Evolutionary conservation across 176 grass and related monocot species (phyloP), one percentile per base, ranked within the genome.

Genomic region (Oryza longistaminata): DNA sequence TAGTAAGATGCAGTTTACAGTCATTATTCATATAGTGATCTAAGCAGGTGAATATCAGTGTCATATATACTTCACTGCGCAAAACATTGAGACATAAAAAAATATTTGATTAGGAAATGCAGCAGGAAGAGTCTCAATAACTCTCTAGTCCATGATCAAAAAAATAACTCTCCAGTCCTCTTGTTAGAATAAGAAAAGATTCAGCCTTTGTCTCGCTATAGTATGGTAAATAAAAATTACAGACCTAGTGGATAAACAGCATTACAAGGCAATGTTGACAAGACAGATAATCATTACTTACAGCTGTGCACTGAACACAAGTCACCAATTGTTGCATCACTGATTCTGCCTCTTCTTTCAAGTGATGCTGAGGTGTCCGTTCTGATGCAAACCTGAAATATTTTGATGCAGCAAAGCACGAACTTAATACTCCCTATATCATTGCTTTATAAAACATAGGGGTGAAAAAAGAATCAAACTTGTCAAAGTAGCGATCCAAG

Each of bases 401-500:
- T 44, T 66, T 62, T 55, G 83, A 74, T 39, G 71, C 27, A 82
- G 58, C 49, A 78, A 61, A 29, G 9, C 1, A 31, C 15, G 70
- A 85, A 72, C 64, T 74, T 75, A 79, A 75, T 31, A 53, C 24
- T 3, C 43, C 43, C 13, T 86, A 83, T 21, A 85, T n/a, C 45
- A 11, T 89, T 77, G 49, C 27, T 46, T 40, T 61, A 86, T 37
- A 16, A 55, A 77, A 76, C 50, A 13, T 17, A 82, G 53, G 60
- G 60, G 22, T 22, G 33, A 76, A 86, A 80, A 73, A 81, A n/a
- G 75, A 86, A 81, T 66, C 77, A 66, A 91, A 99, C 96, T 94
- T 95, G 62, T 96, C 91, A 66, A 99, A 99, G 76, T 99, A 99
- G 42, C 93, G 96, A 24, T 96, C 96, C 83, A 99, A 86, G 37